phyloP scores from a whole-genome alignment of 2,329 filamentous ascomycete genomes.

The Fusarium sp. region DNA sequence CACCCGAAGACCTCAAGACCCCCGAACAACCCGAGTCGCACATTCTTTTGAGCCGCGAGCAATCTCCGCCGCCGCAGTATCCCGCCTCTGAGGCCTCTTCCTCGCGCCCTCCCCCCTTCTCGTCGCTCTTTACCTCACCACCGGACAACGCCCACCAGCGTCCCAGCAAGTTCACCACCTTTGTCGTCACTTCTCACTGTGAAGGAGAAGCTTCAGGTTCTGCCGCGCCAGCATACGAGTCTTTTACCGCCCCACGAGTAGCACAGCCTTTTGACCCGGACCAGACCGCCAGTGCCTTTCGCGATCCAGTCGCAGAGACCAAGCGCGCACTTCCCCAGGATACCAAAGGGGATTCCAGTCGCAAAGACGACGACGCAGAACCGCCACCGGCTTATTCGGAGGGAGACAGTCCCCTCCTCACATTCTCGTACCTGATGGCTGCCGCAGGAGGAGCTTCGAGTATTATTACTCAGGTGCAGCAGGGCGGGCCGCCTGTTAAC shows the following conservation, averaged over 20 bases:
- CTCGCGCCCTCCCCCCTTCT: conserved; percentile 69
- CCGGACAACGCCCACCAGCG: conserved; percentile 52
- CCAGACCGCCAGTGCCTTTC: conserved; percentile 55
- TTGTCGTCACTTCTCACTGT: conserved; percentile 38
- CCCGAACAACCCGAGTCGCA: conserved; percentile 39
- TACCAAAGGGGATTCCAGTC: conserved; percentile 79
- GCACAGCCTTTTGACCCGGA: conserved; percentile 53
- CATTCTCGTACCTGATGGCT: conserved; percentile 98
- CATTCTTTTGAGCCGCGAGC: conserved; percentile 50
- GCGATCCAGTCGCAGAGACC: conserved; percentile 75
- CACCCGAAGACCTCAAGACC: conserved; percentile 38
- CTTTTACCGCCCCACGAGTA: conserved; percentile 45
- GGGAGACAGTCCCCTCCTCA: conserved; percentile 89
- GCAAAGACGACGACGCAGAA: conserved; percentile 86
- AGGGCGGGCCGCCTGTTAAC: conserved; percentile 90
- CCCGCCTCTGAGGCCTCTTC: conserved; percentile 66
- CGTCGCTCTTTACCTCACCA: conserved; percentile 65
- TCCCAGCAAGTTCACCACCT: conserved; percentile 48
- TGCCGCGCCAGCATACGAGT: conserved; percentile 68
- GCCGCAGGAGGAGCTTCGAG: conserved; percentile 96
- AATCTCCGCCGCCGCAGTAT: conserved; percentile 71
- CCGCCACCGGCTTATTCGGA: conserved; percentile 97
- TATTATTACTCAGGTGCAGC: conserved; percentile 99
- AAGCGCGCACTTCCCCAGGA: conserved; percentile 87
- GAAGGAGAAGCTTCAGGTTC: conserved; percentile 51